Conservation (phyloP, 2,329 filamentous ascomycete species). For the Ophiostoma sp. region DNA sequence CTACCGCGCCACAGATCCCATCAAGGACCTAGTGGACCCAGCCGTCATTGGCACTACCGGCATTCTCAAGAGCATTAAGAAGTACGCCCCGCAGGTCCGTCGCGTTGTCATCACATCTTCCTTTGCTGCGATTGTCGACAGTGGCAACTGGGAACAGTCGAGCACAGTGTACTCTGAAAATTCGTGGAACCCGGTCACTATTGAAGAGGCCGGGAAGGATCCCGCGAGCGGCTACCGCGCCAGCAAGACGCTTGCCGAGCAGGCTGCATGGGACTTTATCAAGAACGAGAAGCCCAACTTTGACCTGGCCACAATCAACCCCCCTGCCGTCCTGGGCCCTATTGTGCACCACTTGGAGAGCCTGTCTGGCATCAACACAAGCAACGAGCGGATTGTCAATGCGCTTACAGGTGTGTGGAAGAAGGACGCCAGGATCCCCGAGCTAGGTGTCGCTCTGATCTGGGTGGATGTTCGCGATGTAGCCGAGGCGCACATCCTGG, state of each 20-base stretch:
- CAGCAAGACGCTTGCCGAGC: slow-evolving; percentile 51
- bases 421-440: slow-evolving; percentile 36
- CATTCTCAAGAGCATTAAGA: slow-evolving; percentile 65
- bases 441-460: slow-evolving; percentile 39
- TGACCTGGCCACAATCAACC: slow-evolving; percentile 50
- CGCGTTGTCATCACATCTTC: slow-evolving; percentile 61
- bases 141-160: slow-evolving; percentile 35
- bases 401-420: slow-evolving; percentile 49
- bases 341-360: slow-evolving; percentile 45
- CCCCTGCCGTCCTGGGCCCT: slow-evolving; percentile 52
- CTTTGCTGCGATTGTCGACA: slow-evolving; percentile 48
- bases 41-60: slow-evolving; percentile 59
- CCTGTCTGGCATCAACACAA: slow-evolving; percentile 39
- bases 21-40: slow-evolving; percentile 53
- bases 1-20: slow-evolving; percentile 47
- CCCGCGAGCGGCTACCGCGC: slow-evolving; percentile 44
- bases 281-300: slow-evolving; percentile 41
- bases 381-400: slow-evolving; percentile 36
- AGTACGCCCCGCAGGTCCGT: slow-evolving; percentile 55
- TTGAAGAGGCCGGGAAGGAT: slow-evolving; percentile 38
- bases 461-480: slow-evolving; percentile 56
- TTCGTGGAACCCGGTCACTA: slow-evolving; percentile 47
- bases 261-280: slow-evolving; percentile 50
- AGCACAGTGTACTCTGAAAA: slow-evolving; percentile 39
- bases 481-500: slow-evolving; percentile 48